These are phyloP conservation scores for Dendrobium chrysotoxum DNA, from an alignment of 106 monocot genomes.

Conservation along the genomic window DNA sequence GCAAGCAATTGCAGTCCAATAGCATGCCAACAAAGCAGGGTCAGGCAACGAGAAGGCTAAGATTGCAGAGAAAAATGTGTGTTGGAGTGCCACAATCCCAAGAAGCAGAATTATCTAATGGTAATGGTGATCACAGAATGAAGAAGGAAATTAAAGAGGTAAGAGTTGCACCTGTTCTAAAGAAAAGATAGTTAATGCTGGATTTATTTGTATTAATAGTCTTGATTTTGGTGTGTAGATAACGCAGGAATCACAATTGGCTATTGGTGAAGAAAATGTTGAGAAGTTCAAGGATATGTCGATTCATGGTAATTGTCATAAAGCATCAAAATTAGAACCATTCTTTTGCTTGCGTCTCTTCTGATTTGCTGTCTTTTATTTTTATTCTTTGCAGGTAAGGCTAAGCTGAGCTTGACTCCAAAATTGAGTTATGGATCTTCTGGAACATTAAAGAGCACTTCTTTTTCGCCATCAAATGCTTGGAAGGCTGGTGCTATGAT, in stretches of 20 bases:
- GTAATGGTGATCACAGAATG: neutral
- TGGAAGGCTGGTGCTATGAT: neutral
- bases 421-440: neutral
- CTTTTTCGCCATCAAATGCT: neutral
- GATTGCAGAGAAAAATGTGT: neutral
- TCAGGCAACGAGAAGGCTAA: conserved; percentile 7
- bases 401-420: neutral
- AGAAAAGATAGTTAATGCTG: neutral
- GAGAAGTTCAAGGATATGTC: neutral
- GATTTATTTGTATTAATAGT: neutral
- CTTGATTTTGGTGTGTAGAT: conserved; percentile 5
- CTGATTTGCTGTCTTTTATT: neutral
- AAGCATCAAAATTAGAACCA: neutral
- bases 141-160: conserved; percentile 5
- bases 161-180: neutral
- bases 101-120: neutral
- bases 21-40: neutral
- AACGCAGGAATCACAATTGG: neutral
- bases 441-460: neutral
- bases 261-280: neutral
- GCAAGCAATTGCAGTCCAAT: neutral
- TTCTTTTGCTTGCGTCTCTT: neutral
- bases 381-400: neutral
- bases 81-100: neutral
- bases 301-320: neutral